Evolutionary conservation across 2,329 filamentous ascomycete genomes (phyloP), one percentile per base, ranked within the genome.

Genomic region (Aspergillus sp.): DNA sequence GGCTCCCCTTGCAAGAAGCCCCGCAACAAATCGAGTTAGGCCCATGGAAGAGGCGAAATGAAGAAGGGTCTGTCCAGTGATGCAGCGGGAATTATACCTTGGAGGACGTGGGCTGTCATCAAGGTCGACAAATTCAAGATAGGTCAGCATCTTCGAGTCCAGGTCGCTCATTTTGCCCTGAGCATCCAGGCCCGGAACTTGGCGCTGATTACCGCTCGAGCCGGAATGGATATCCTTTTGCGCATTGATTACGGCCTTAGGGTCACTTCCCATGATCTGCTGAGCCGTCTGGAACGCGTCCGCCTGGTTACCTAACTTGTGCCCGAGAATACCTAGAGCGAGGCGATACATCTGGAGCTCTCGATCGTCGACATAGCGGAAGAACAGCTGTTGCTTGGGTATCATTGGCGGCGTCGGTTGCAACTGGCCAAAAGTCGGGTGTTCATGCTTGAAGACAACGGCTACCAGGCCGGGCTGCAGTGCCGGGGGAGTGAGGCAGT

Each of bases 31-130:
- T 29, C 82, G 74, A 41, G 79, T 74, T 44, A 86, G 72, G 4
- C 84, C 84, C 8, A 88, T 63, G 6, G 81, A 81, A 45, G 78
- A 83, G 2, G 82, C 83, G 40, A 88, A 67, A 49, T 91, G 84
- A 40, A 93, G 71, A 71, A 93, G 80, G 1, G 82, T 86, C 51
- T 89, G 82, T 1, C 84, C 84, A 8, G 76, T 82, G 1, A 72
- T 61, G 45, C 65, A 63, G 36, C 71, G 72, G 31, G 80, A 63
- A 50, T 91, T 82, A 40, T 83, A 74, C 15, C 72, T 73, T 10
- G 81, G 74, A 45, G 72, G 69, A 40, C 80, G 71, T 3, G 78
- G 71, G 49, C 74, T 85, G 45, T 86, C 80, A 51, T 86, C 80
- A 15, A 86, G 66, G 52, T 89, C 83, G 48, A 88, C 80, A 27